phyloP scores from a whole-genome alignment of 2,329 filamentous ascomycete species.

The Sclerotinia subarctica region DNA sequence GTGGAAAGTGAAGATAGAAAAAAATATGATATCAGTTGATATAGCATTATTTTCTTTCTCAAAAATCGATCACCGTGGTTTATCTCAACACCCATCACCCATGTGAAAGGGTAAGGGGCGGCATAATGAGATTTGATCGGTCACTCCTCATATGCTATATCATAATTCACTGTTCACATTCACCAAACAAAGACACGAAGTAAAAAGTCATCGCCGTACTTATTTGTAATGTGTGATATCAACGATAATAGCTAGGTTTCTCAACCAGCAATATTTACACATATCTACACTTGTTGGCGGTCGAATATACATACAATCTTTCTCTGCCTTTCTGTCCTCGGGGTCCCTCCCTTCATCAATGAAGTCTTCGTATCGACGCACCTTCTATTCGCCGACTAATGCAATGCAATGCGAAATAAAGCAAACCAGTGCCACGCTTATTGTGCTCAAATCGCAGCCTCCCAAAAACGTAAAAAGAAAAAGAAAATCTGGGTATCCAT shows the following conservation, averaged over 20 bases:
- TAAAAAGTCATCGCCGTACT: background rate
- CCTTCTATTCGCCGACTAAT: slow-evolving; percentile 10
- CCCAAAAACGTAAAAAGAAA: background rate
- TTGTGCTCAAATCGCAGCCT: background rate
- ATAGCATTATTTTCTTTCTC: too few species aligned
- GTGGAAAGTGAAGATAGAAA: too few species aligned
- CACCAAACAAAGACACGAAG: background rate
- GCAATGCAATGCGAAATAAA: slow-evolving; percentile 3
- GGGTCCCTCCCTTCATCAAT: background rate
- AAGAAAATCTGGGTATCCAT: slow-evolving; percentile 13
- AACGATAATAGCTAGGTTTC: background rate
- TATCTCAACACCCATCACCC: too few species aligned
- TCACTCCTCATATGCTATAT: too few species aligned
- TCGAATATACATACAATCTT: slow-evolving; percentile 1
- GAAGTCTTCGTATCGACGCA: background rate
- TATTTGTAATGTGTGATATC: background rate
- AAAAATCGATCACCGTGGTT: too few species aligned
- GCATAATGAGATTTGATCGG: too few species aligned
- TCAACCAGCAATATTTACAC: slow-evolving; percentile 11
- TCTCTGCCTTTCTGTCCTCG: background rate
- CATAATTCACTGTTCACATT: background rate
- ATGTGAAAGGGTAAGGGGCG: too few species aligned
- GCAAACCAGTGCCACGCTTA: slow-evolving; percentile 2
- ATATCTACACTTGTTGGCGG: background rate
- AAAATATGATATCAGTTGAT: too few species aligned